A percentile compares a stretch with the other conserved stretches of the same genome.
phyloP scores from a whole-genome alignment of 768 basidiomycete species.

The Sporobolomyces pararoseus region DNA sequence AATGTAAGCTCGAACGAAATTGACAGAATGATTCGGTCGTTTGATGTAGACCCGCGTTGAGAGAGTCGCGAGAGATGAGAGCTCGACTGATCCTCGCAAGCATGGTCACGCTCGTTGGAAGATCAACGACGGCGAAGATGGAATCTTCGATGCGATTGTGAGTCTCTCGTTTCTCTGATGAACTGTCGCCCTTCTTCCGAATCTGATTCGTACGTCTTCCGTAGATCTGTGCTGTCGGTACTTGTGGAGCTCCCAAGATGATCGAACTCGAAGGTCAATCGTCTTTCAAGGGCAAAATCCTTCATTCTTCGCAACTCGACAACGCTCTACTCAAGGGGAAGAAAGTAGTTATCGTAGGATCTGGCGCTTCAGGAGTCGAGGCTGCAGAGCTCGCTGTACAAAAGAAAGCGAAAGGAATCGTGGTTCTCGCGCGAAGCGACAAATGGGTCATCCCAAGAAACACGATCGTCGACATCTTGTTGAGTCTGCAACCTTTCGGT shows the following conservation, averaged over 20 bases:
- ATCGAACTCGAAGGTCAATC: constrained; percentile 52
- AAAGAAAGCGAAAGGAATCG: constrained; percentile 49
- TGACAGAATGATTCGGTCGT: no score
- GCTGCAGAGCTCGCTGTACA: constrained; percentile 52
- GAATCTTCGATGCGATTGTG: constrained; percentile 57
- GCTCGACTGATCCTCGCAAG: constrained; percentile 34
- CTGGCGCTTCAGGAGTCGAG: constrained; percentile 60
- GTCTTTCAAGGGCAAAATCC: constrained; percentile 50
- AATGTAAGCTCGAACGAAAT: no score
- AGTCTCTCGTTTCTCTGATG: constrained; percentile 43
- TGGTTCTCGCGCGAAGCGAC: constrained; percentile 46
- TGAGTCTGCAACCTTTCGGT: constrained; percentile 58
- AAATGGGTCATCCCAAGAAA: constrained; percentile 57
- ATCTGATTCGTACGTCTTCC: neutral
- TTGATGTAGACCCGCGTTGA: constrained; percentile 48
- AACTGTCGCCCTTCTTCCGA: neutral
- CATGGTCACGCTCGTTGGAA: constrained; percentile 53
- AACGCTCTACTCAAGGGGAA: constrained; percentile 50
- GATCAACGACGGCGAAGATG: constrained; percentile 56
- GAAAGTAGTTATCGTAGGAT: constrained; percentile 55
- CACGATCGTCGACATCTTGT: constrained; percentile 54
- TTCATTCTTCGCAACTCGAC: constrained; percentile 58
- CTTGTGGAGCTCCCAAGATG: constrained; percentile 56
- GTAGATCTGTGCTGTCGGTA: constrained; percentile 42
- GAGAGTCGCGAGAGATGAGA: constrained; percentile 46